Evolutionary conservation across 1,284 basidiomycete species (phyloP).

Genomic region (Porogramme epimiltina): DNA sequence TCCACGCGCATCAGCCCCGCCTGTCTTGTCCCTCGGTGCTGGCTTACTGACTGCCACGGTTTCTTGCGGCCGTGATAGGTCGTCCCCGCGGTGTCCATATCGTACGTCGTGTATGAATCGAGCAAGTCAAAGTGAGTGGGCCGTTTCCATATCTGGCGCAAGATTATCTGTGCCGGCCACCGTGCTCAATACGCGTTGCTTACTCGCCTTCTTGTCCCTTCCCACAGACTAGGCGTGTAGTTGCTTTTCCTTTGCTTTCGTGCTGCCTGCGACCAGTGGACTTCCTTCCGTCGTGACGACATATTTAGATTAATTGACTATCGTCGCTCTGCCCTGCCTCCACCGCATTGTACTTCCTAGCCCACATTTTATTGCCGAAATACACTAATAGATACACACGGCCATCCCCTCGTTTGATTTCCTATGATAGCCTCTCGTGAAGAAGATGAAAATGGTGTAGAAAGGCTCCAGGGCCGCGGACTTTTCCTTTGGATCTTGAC

Average conservation of each 20-base stretch:
- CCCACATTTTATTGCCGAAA: conserved; percentile 14
- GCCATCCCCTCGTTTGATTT: neutral
- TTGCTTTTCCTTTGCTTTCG: conserved; percentile 26
- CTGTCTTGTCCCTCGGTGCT: neutral
- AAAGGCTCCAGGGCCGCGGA: no score
- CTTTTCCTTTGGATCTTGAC: no score
- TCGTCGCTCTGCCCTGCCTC: conserved; percentile 9
- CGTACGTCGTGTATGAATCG: conserved; percentile 89
- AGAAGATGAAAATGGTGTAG: no score
- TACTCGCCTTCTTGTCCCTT: conserved; percentile 4
- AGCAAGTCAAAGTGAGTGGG: conserved; percentile 69
- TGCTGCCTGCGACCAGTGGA: conserved; percentile 15
- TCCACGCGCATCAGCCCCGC: conserved; percentile 14
- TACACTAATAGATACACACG: conserved; percentile 18
- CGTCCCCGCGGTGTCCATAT: conserved; percentile 92
- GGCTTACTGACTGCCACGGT: conserved; percentile 1
- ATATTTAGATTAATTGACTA: conserved; percentile 15
- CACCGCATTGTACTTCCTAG: conserved; percentile 27
- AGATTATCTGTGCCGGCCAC: no score
- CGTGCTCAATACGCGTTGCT: no score
- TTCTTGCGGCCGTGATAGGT: conserved; percentile 52
- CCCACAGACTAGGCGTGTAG: conserved; percentile 52
- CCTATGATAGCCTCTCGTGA: neutral
- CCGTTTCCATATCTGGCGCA: neutral
- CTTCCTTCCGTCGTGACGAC: conserved; percentile 7